Evolutionary conservation across 2,329 filamentous ascomycete species (phyloP).

Genomic region (Penicillium sp.): DNA sequence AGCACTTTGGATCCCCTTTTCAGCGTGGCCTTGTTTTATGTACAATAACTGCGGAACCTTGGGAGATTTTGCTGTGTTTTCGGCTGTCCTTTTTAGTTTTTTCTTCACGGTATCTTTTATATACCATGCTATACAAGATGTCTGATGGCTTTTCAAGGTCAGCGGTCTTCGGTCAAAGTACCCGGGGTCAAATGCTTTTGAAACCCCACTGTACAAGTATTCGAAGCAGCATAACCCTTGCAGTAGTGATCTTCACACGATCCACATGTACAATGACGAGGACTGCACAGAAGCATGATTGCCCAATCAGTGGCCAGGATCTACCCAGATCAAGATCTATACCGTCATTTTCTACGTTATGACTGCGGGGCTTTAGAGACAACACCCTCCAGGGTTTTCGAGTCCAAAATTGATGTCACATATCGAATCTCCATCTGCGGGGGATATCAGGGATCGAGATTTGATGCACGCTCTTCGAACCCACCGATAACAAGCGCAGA

Average conservation of each 20-base stretch:
- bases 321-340: neutral
- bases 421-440: neutral
- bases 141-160: too few species aligned
- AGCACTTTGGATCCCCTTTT: too few species aligned
- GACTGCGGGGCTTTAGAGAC: neutral
- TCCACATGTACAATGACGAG: neutral
- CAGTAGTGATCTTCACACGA: neutral
- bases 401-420: neutral
- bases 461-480: neutral
- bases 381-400: neutral
- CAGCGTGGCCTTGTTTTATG: too few species aligned
- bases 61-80: too few species aligned
- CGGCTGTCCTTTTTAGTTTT: too few species aligned
- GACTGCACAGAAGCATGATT: neutral
- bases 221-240: neutral
- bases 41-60: too few species aligned
- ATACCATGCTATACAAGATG: too few species aligned
- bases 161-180: too few species aligned
- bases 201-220: too few species aligned
- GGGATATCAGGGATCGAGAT: neutral
- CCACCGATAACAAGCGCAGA: too few species aligned
- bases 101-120: too few species aligned
- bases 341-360: neutral
- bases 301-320: neutral
- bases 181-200: too few species aligned